Evolutionary conservation across 192 early-diverging fungal species (phyloP).

Genomic region (Gamsiella multidivaricata): DNA sequence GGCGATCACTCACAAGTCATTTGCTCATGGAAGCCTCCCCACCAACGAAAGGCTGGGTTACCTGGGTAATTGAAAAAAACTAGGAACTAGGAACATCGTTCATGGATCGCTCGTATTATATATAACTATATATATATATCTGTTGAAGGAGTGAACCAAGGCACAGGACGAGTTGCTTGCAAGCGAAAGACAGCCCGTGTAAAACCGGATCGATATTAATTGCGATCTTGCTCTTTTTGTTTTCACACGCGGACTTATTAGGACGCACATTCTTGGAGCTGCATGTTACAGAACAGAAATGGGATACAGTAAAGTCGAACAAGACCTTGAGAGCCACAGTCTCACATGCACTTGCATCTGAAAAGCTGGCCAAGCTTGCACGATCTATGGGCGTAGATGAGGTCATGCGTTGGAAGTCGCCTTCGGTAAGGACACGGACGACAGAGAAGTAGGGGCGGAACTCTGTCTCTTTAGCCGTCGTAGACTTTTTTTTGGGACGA

Average conservation of each 20-base stretch:
- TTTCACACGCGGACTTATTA: conserved; percentile 1
- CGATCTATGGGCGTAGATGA: conserved; percentile 39
- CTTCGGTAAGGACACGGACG: conserved; percentile 23
- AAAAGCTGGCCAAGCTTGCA: conserved; percentile 40
- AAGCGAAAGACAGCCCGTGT: no score
- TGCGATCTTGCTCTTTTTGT: no score
- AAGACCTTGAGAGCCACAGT: conserved; percentile 32
- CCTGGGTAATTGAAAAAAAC: conserved; percentile 27
- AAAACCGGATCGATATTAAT: no score
- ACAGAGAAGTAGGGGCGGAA: not conserved
- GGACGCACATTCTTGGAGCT: conserved; percentile 51
- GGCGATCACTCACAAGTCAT: conserved; percentile 62
- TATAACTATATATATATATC: no score
- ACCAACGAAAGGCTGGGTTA: conserved; percentile 58
- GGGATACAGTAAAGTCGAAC: conserved; percentile 52
- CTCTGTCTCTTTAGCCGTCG: not conserved
- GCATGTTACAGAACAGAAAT: conserved; percentile 44
- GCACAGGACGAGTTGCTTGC: no score
- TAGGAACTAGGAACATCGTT: no score
- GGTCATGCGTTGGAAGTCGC: conserved; percentile 48
- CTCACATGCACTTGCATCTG: conserved; percentile 9
- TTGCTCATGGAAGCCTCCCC: conserved; percentile 56
- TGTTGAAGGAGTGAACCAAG: no score
- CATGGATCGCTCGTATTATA: no score
- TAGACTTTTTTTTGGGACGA: no score